Conservation (phyloP, 1,139 yeast genomes). For the Candida tetrigidarum region DNA sequence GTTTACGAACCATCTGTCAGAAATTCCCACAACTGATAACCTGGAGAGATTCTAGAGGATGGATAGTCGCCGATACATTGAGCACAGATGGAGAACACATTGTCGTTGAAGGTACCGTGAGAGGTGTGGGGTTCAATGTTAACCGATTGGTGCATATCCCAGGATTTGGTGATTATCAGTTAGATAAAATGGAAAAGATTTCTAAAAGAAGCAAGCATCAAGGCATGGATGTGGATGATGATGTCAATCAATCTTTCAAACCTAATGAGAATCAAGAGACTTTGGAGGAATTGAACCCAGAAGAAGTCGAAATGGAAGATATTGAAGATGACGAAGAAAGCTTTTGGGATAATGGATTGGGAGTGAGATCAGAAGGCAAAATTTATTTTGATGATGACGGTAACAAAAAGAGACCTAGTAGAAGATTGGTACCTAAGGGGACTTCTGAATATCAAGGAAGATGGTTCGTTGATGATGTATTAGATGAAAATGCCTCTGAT, state of each 20-base stretch:
- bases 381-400: constrained; percentile 55
- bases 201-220: constrained; percentile 21
- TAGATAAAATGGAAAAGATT: constrained; percentile 65
- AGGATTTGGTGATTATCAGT: constrained; percentile 87
- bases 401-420: constrained; percentile 30
- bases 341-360: constrained; percentile 26
- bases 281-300: constrained; percentile 68
- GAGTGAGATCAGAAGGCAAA: constrained; percentile 75
- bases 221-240: constrained; percentile 27
- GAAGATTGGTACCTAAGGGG: constrained; percentile 72
- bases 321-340: constrained; percentile 22
- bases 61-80: constrained; percentile 70
- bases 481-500: constrained; percentile 55
- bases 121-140: constrained; percentile 84
- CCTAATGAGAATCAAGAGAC: constrained; percentile 66
- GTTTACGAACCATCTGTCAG: constrained; percentile 79
- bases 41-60: constrained; percentile 95
- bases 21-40: constrained; percentile 81
- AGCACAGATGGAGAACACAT: constrained; percentile 35
- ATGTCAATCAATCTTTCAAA: constrained; percentile 28
- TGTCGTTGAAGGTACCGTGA: constrained; percentile 77
- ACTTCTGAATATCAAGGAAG: constrained; percentile 93
- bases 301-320: constrained; percentile 61
- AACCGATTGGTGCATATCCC: constrained; percentile 85
- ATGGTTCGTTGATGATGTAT: constrained; percentile 75